phyloP scores from a whole-genome alignment of 129 eudicot genomes.

The Saposhnikovia divaricata region DNA sequence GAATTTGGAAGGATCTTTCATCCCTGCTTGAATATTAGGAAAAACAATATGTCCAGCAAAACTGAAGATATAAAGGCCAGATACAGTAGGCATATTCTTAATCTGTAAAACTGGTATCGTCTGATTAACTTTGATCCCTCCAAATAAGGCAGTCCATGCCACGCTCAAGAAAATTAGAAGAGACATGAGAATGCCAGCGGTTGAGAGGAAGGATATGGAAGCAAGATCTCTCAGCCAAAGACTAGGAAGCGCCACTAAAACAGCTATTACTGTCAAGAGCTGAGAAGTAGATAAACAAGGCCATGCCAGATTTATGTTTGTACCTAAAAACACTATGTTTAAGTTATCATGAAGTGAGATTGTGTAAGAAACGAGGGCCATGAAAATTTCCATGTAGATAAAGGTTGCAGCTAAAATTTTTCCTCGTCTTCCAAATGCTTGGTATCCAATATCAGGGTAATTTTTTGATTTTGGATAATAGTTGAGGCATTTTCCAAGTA shows the following conservation, averaged over 20 bases:
- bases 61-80: constrained; percentile 63
- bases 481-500: constrained; percentile 67
- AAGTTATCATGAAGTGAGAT: constrained; percentile 91
- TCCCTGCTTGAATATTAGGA: constrained; percentile 69
- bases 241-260: constrained; percentile 72
- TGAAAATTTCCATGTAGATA: constrained; percentile 74
- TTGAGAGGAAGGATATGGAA: constrained; percentile 66
- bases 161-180: constrained; percentile 53
- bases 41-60: constrained; percentile 87
- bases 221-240: constrained; percentile 77
- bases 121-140: constrained; percentile 47
- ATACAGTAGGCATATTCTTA: constrained; percentile 53
- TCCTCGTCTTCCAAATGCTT: constrained; percentile 65
- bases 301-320: constrained; percentile 28
- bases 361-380: constrained; percentile 92
- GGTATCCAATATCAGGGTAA: constrained; percentile 63
- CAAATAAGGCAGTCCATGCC: constrained; percentile 56
- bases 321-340: constrained; percentile 42
- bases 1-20: constrained; percentile 89
- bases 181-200: constrained; percentile 72
- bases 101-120: constrained; percentile 52
- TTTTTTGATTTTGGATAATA: constrained; percentile 48
- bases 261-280: constrained; percentile 50
- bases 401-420: constrained; percentile 43
- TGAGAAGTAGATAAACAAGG: constrained; percentile 42